Evolutionary conservation across 1,284 basidiomycete genomes (phyloP).

Genomic region (Malassezia sp.): DNA sequence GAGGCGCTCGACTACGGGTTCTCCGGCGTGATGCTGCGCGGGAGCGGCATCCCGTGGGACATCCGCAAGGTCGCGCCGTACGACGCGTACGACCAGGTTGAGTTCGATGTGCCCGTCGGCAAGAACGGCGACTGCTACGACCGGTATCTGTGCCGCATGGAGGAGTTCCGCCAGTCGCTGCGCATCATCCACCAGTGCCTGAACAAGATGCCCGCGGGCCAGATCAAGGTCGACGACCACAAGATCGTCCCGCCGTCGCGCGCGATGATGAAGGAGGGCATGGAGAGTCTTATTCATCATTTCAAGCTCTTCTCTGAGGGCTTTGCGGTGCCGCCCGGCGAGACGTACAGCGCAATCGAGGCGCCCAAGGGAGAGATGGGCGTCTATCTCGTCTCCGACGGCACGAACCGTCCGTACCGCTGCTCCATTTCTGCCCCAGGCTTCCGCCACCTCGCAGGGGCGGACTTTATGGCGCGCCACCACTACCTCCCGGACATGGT

Average conservation of each 20-base stretch:
- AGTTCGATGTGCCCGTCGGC: constrained; percentile 87
- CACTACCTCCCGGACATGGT: constrained; percentile 44
- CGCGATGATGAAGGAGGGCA: constrained; percentile 96
- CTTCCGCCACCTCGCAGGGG: constrained; percentile 44
- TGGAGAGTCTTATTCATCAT: constrained; percentile 92
- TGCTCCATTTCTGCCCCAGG: constrained; percentile 45
- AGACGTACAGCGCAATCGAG: constrained; percentile 95
- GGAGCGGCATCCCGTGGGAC: constrained; percentile 90
- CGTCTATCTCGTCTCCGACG: constrained; percentile 45
- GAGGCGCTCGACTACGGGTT: constrained; percentile 87
- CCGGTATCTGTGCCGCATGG: constrained; percentile 84
- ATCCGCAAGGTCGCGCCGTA: constrained; percentile 79
- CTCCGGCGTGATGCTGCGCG: constrained; percentile 91
- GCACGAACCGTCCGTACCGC: constrained; percentile 44
- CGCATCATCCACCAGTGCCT: constrained; percentile 72
- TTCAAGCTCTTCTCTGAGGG: constrained; percentile 95
- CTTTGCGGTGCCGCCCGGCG: constrained; percentile 85
- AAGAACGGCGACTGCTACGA: constrained; percentile 96
- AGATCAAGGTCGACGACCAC: constrained; percentile 89
- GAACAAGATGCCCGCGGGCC: constrained; percentile 93
- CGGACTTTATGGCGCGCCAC: constrained; percentile 41
- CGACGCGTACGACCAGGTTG: constrained; percentile 94
- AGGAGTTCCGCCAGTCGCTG: constrained; percentile 92
- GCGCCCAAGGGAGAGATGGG: constrained; percentile 96
- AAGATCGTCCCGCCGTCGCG: constrained; percentile 94